Conservation (phyloP, 2,329 filamentous ascomycete genomes). For the Cryoendolithus antarcticus region DNA sequence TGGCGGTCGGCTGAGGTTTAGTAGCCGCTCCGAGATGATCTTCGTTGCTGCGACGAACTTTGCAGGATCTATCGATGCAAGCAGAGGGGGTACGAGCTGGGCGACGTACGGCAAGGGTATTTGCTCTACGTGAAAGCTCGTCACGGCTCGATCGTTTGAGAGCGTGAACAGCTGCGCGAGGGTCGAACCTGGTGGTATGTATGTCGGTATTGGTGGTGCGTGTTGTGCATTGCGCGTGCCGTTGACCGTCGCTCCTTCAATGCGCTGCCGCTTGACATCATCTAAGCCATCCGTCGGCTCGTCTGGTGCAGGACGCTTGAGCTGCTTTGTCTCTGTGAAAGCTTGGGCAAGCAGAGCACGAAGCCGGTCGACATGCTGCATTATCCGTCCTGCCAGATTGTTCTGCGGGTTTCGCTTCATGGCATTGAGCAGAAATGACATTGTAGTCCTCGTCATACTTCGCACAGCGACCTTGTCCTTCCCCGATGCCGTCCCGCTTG, state of each 20-base stretch:
- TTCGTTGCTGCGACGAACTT: conserved; percentile 62
- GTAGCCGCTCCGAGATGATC: conserved; percentile 34
- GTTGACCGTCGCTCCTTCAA: conserved; percentile 40
- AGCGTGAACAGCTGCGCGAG: conserved; percentile 79
- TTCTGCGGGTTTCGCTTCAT: conserved; percentile 74
- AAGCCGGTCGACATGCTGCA: conserved; percentile 74
- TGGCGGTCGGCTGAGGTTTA: conserved; percentile 24
- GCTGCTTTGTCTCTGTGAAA: conserved; percentile 57
- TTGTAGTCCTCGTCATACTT: conserved; percentile 89
- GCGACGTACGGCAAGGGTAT: conserved; percentile 65
- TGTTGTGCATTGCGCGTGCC: conserved; percentile 18
- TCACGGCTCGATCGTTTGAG: conserved; percentile 60
- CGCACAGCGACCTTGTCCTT: conserved; percentile 71
- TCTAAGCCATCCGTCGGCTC: conserved; percentile 64
- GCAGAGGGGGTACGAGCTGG: conserved; percentile 67
- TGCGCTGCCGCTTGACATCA: conserved; percentile 65
- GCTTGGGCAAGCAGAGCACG: conserved; percentile 66
- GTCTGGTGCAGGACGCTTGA: conserved; percentile 59
- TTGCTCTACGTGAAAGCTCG: conserved; percentile 69
- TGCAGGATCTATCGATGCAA: conserved; percentile 58
- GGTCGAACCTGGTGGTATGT: conserved; percentile 62
- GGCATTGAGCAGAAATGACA: conserved; percentile 71
- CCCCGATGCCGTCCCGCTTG: conserved; percentile 33
- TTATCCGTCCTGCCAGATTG: conserved; percentile 61
- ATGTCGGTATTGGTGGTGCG: conserved; percentile 23